Percentiles rank a stretch among this genome's conserved stretches.
phyloP scores from a whole-genome alignment of 495 filamentous ascomycete species.

The Melanomma pulvis-pyrius region DNA sequence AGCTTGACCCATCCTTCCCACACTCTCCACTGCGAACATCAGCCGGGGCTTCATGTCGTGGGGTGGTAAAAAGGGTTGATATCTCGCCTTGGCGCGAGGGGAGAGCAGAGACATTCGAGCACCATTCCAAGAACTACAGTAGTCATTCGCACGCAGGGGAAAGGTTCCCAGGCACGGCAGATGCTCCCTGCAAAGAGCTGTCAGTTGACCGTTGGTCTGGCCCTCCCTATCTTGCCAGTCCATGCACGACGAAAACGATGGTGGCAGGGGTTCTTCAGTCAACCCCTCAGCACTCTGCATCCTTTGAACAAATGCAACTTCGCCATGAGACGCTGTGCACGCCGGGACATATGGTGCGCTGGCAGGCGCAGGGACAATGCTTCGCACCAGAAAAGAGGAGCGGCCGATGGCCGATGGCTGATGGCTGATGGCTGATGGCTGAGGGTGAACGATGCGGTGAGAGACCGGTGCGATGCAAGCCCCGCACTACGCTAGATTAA shows the following conservation, averaged over 20 bases:
- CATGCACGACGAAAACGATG: slow-evolving; percentile 30
- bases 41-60: not conserved
- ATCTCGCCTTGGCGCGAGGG: not conserved
- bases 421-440: not conserved
- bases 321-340: slow-evolving; percentile 16
- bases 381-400: not conserved
- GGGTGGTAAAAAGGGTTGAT: not conserved
- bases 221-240: not conserved
- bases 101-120: not conserved
- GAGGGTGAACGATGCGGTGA: not conserved
- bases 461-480: not conserved
- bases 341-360: slow-evolving; percentile 24
- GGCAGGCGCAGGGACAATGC: slow-evolving; percentile 3
- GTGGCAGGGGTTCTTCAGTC: slow-evolving; percentile 15
- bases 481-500: slow-evolving; percentile 16
- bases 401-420: not conserved
- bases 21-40: not conserved
- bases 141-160: not conserved
- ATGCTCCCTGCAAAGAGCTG: not conserved
- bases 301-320: slow-evolving; percentile 6
- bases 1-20: slow-evolving; percentile 5
- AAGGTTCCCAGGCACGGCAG: not conserved
- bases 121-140: not conserved
- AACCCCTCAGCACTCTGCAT: not conserved
- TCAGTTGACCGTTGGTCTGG: not conserved